Percentiles rank a stretch among this genome's conserved stretches.
Evolutionary conservation across 441 rosid genomes (phyloP).

Genomic region (Corymbia calophylla): DNA sequence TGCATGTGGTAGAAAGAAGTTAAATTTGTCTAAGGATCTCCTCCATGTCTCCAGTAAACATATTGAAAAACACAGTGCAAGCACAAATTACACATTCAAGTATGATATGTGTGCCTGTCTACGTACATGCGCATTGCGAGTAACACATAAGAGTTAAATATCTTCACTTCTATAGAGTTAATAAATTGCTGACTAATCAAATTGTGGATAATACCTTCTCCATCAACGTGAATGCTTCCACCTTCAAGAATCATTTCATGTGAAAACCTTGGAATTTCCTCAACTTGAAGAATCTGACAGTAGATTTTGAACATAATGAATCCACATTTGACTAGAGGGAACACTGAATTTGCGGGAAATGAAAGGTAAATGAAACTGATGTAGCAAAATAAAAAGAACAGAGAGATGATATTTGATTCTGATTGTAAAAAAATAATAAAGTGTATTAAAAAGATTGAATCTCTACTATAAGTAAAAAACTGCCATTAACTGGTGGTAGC

Average conservation of each 20-base stretch:
- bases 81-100: not conserved
- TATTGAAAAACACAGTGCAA: not conserved
- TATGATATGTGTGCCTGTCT: not conserved
- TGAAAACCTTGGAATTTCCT: conserved; percentile 63
- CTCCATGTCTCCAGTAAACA: not conserved
- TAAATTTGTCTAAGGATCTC: not conserved
- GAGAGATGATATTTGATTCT: not conserved
- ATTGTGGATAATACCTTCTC: conserved; percentile 49
- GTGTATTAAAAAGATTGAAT: not conserved
- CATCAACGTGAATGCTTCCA: conserved; percentile 98
- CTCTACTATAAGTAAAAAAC: not conserved
- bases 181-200: not conserved
- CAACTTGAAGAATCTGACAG: conserved; percentile 57
- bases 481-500: not conserved
- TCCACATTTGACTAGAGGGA: not conserved
- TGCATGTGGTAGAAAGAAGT: not conserved
- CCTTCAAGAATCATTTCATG: conserved; percentile 88
- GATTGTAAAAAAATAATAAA: not conserved
- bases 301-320: not conserved
- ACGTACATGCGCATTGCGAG: not conserved
- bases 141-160: not conserved
- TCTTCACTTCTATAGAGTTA: not conserved
- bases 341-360: not conserved
- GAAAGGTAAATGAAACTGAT: not conserved
- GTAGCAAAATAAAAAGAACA: not conserved